Evolutionary conservation across 1,284 basidiomycete genomes (phyloP).

Genomic region (Cryptococcus sp.): DNA sequence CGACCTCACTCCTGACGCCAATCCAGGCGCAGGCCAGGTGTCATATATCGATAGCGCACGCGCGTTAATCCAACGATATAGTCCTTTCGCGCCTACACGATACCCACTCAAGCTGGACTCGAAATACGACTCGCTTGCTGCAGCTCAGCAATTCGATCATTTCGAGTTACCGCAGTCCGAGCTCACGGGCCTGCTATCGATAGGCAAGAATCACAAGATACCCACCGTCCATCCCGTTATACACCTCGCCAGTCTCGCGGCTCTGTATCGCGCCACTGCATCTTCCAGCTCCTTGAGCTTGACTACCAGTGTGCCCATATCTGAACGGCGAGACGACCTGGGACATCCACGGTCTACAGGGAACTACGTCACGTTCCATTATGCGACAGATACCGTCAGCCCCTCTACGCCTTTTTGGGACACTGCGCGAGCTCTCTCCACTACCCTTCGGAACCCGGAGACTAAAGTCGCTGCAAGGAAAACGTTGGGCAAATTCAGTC

Average conservation of each 20-base stretch:
- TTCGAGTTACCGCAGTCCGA: not conserved
- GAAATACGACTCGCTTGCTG: slow-evolving; percentile 7
- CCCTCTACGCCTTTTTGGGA: slow-evolving; percentile 6
- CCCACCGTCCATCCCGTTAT: slow-evolving; percentile 10
- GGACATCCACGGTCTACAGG: slow-evolving; percentile 14
- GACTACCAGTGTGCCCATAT: slow-evolving; percentile 9
- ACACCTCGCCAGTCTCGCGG: slow-evolving; percentile 6
- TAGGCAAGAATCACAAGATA: slow-evolving; percentile 6
- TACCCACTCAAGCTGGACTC: slow-evolving; percentile 2
- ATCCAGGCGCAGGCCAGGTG: no score
- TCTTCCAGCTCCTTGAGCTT: not conserved
- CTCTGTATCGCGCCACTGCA: slow-evolving; percentile 7
- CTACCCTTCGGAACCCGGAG: not conserved
- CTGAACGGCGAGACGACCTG: slow-evolving; percentile 3
- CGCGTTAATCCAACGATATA: no score
- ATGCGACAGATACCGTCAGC: slow-evolving; percentile 4
- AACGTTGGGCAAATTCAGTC: slow-evolving; percentile 5
- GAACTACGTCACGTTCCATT: slow-evolving; percentile 14
- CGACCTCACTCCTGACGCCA: not conserved
- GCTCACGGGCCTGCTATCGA: slow-evolving; percentile 2
- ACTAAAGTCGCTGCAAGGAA: slow-evolving; percentile 7
- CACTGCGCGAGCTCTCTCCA: not conserved
- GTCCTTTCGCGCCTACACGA: not conserved
- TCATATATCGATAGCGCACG: no score
- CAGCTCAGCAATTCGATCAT: slow-evolving; percentile 7